Evolutionary conservation across 2,329 filamentous ascomycete species (phyloP).

Genomic region (Ascochyta rabiei): DNA sequence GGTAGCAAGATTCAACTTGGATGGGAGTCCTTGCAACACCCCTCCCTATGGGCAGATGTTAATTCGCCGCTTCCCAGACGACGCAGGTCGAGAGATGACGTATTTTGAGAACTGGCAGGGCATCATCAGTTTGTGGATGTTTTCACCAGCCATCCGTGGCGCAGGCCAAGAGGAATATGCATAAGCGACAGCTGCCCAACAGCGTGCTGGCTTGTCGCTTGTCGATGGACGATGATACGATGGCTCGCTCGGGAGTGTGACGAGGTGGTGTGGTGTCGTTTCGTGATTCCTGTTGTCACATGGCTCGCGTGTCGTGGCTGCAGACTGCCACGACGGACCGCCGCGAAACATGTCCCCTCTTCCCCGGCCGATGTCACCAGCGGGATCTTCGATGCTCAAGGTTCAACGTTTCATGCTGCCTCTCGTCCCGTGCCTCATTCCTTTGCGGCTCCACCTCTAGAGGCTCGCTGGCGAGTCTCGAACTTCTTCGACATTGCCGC

Average conservation of each 20-base stretch:
- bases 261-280: slow-evolving; percentile 19
- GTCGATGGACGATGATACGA: slow-evolving; percentile 19
- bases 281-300: slow-evolving; percentile 11
- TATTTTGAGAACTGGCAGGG: slow-evolving; percentile 9
- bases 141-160: background rate
- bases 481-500: slow-evolving; percentile 21
- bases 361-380: slow-evolving; percentile 19
- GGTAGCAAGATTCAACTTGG: slow-evolving; percentile 24
- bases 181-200: slow-evolving; percentile 5
- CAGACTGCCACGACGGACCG: slow-evolving; percentile 19
- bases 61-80: slow-evolving; percentile 12
- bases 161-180: background rate
- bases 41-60: slow-evolving; percentile 19
- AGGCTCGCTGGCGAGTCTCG: slow-evolving; percentile 23
- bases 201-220: slow-evolving; percentile 21
- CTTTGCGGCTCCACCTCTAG: slow-evolving; percentile 14
- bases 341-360: slow-evolving; percentile 9
- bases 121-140: background rate
- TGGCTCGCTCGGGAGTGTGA: slow-evolving; percentile 18
- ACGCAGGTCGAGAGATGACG: slow-evolving; percentile 28
- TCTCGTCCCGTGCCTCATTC: slow-evolving; percentile 20
- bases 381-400: slow-evolving; percentile 18
- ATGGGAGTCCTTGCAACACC: slow-evolving; percentile 21
- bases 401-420: slow-evolving; percentile 25
- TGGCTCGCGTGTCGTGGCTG: slow-evolving; percentile 14